Conservation (phyloP, 345 rosid species). For the Theobroma cacao region DNA sequence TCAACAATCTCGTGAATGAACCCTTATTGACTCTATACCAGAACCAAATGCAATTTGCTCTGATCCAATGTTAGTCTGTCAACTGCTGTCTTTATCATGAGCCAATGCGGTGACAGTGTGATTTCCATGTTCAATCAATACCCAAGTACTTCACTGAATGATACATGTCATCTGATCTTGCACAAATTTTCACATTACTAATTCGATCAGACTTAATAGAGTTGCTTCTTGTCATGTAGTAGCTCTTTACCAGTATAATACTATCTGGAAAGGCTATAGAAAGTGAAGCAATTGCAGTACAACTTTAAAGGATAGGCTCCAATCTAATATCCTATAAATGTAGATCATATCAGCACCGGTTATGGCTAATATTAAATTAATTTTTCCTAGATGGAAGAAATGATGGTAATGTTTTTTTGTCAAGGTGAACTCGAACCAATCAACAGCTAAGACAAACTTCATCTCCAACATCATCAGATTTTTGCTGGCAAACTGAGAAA, state of each 20-base stretch:
- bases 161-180: background rate
- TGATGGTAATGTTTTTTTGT: background rate
- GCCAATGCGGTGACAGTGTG: background rate
- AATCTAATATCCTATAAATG: background rate
- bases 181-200: background rate
- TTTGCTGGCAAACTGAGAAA: background rate
- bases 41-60: background rate
- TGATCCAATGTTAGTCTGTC: background rate
- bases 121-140: background rate
- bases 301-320: background rate
- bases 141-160: background rate
- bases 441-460: background rate
- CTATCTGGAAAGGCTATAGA: background rate
- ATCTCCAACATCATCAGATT: background rate
- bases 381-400: background rate
- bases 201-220: background rate
- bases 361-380: background rate
- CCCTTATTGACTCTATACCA: background rate
- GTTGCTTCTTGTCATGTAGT: background rate
- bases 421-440: background rate
- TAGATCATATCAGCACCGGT: background rate
- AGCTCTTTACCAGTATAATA: background rate
- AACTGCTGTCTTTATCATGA: background rate
- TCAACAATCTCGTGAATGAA: background rate
- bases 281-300: background rate